These are phyloP conservation scores for Encephalitozoon cuniculi DNA, from an alignment of 371 early-diverging fungal species.

Conservation along the genomic window DNA sequence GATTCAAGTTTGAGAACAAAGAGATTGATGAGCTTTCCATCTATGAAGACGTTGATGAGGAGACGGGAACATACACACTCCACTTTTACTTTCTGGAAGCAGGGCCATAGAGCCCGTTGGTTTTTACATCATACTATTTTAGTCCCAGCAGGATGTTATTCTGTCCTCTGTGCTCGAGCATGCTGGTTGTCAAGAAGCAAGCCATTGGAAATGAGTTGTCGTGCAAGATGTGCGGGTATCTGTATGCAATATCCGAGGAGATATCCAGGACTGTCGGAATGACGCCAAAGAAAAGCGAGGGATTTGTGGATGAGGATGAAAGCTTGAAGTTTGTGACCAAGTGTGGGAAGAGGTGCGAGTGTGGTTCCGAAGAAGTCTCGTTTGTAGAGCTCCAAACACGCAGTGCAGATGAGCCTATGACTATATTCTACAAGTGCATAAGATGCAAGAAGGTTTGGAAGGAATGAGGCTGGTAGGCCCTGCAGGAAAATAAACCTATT, in stretches of 20 bases:
- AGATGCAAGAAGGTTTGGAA: slow-evolving; percentile 59
- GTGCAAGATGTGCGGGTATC: slow-evolving; percentile 50
- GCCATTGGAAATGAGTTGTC: not conserved
- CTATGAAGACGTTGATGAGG: not conserved
- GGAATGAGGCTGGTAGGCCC: slow-evolving; percentile 51
- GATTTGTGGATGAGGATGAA: slow-evolving; percentile 23
- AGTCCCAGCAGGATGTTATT: slow-evolving; percentile 26
- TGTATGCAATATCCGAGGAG: slow-evolving; percentile 36
- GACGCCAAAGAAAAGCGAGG: slow-evolving; percentile 16
- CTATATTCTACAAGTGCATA: slow-evolving; percentile 61
- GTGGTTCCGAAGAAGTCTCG: slow-evolving; percentile 72
- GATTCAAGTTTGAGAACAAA: slow-evolving; percentile 6
- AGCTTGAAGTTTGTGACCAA: slow-evolving; percentile 42
- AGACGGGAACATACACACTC: not conserved
- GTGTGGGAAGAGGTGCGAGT: slow-evolving; percentile 64
- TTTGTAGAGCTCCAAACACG: slow-evolving; percentile 95
- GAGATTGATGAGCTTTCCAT: not conserved
- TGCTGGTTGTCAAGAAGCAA: slow-evolving; percentile 29
- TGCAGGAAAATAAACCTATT: no score
- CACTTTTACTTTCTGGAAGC: not conserved
- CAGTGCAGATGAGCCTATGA: slow-evolving; percentile 77
- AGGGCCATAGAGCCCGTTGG: not conserved
- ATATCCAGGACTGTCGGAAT: slow-evolving; percentile 14
- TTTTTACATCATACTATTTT: not conserved
- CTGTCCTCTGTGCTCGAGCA: slow-evolving; percentile 47